A percentile compares a stretch with the other conserved stretches of the same genome.
phyloP scores from a whole-genome alignment of 192 early-diverging fungal genomes.

The Rhizoclosmatium sp. region DNA sequence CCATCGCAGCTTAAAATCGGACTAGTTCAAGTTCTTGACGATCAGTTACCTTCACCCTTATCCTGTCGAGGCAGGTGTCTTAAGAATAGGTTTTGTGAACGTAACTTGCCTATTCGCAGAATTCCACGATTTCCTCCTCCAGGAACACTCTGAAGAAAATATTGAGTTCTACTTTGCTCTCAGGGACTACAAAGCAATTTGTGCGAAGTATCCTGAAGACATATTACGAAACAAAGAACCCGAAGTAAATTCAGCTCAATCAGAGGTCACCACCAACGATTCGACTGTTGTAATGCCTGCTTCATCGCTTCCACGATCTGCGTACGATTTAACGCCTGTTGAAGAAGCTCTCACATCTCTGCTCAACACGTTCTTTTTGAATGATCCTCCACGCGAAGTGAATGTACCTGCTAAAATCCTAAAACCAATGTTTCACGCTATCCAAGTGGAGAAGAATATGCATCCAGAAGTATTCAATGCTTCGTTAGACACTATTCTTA shows the following conservation, averaged over 20 bases:
- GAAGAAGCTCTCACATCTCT: neutral
- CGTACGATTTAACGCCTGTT: neutral
- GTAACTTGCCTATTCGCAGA: neutral
- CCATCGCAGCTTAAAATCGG: slow-evolving; percentile 22
- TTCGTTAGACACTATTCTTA: slow-evolving; percentile 35
- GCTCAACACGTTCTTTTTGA: slow-evolving; percentile 8
- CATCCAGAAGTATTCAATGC: slow-evolving; percentile 40
- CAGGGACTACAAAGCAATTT: neutral
- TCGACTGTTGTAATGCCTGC: neutral
- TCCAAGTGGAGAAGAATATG: slow-evolving; percentile 24
- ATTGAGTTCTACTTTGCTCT: slow-evolving; percentile 21
- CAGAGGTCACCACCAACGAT: neutral
- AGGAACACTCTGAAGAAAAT: slow-evolving; percentile 1
- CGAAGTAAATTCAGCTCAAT: neutral
- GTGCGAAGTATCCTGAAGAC: slow-evolving; percentile 1
- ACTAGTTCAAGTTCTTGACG: slow-evolving; percentile 13
- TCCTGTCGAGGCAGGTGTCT: neutral
- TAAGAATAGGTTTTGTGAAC: neutral
- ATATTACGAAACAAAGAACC: neutral
- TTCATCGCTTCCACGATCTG: neutral
- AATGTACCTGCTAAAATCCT: slow-evolving; percentile 38
- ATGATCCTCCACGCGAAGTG: slow-evolving; percentile 11
- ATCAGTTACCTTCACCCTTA: slow-evolving; percentile 14
- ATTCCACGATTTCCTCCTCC: neutral
- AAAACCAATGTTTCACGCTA: slow-evolving; percentile 19